A percentile compares a stretch with the other conserved stretches of the same genome.
Conservation (phyloP, 768 basidiomycete genomes). For the Pleurotus citrinopileatus region DNA sequence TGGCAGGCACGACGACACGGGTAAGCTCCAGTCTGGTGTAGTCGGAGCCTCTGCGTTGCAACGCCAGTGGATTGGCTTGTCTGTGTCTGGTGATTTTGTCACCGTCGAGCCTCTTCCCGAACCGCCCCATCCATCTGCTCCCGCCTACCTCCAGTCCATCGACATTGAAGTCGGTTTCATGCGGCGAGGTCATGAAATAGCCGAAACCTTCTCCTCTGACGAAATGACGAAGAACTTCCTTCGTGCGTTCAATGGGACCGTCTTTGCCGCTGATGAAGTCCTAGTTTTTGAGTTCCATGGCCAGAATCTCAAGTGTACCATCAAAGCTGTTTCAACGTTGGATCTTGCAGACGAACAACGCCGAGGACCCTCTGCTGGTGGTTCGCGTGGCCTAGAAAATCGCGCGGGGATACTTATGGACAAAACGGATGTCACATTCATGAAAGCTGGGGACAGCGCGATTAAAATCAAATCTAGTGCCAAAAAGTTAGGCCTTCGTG, state of each 20-base stretch:
- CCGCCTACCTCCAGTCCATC: conserved; percentile 70
- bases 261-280: conserved; percentile 67
- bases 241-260: conserved; percentile 67
- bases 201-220: conserved; percentile 81
- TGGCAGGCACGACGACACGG: conserved; percentile 75
- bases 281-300: conserved; percentile 89
- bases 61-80: conserved; percentile 89
- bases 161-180: conserved; percentile 78
- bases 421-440: conserved; percentile 86
- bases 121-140: conserved; percentile 45
- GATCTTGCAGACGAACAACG: conserved; percentile 65
- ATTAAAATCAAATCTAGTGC: conserved; percentile 93
- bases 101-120: conserved; percentile 63
- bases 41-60: conserved; percentile 79
- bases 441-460: conserved; percentile 76
- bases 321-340: conserved; percentile 57
- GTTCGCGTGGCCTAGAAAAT: conserved; percentile 20
- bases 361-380: conserved; percentile 31
- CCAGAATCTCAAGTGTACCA: conserved; percentile 68
- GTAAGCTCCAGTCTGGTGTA: conserved; percentile 60
- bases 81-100: conserved; percentile 71
- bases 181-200: conserved; percentile 48
- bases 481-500: conserved; percentile 60
- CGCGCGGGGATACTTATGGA: conserved; percentile 80
- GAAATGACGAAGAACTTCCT: conserved; percentile 78